Evolutionary conservation across 2,329 filamentous ascomycete genomes (phyloP).

Genomic region (Karstenula rhodostoma): DNA sequence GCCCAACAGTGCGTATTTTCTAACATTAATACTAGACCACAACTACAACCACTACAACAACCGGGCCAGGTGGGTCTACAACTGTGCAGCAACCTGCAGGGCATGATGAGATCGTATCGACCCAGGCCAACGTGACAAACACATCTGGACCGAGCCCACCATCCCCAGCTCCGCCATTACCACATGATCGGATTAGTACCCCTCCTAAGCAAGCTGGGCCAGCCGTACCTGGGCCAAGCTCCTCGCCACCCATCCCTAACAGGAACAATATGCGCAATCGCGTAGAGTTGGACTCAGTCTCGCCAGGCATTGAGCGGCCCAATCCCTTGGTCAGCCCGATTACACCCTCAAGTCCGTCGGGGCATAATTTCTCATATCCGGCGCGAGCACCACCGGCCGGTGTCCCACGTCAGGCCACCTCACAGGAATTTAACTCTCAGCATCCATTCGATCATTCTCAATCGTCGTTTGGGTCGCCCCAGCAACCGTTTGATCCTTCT

Average conservation of each 20-base stretch:
- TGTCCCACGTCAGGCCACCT: conserved; percentile 39
- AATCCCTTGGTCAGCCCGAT: conserved; percentile 43
- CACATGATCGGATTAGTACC: not conserved
- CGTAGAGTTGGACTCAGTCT: conserved; percentile 45
- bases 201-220: not conserved
- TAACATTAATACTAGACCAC: conserved; percentile 28
- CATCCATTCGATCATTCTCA: conserved; percentile 18
- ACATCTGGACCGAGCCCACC: conserved; percentile 46
- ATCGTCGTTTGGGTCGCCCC: too few relatives aligned
- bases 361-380: conserved; percentile 48
- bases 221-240: conserved; percentile 18
- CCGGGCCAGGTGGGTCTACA: conserved; percentile 44
- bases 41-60: conserved; percentile 47
- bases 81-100: conserved; percentile 41
- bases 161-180: conserved; percentile 33
- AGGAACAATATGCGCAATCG: conserved; percentile 47
- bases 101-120: conserved; percentile 13
- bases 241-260: conserved; percentile 44
- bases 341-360: conserved; percentile 37
- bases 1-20: too few relatives aligned
- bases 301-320: conserved; percentile 43
- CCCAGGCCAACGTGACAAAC: conserved; percentile 36
- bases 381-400: conserved; percentile 42
- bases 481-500: too few relatives aligned
- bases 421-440: conserved; percentile 12